These are phyloP conservation scores for Aspergillus olivimuriae DNA, from an alignment of 495 filamentous ascomycete genomes.

Conservation along the genomic window DNA sequence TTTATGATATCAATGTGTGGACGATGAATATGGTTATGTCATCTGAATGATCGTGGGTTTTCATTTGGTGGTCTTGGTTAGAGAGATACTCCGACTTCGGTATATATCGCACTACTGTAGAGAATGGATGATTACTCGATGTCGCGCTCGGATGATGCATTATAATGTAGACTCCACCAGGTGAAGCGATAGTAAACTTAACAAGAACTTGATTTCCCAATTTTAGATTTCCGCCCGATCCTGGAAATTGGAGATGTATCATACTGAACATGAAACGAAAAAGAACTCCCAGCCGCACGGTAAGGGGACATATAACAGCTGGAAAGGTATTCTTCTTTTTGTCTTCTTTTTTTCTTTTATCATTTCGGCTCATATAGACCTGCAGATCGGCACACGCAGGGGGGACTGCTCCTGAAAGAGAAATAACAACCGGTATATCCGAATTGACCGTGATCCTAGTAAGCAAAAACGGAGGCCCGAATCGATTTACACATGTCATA, in stretches of 20 bases:
- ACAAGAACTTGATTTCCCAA: constrained; percentile 21
- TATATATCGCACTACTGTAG: no score
- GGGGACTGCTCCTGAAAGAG: constrained; percentile 27
- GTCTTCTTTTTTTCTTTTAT: constrained; percentile 37
- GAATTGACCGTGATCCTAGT: constrained; percentile 31
- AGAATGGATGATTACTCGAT: no score
- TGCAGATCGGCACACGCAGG: constrained; percentile 34
- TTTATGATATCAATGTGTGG: no score
- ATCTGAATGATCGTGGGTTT: no score
- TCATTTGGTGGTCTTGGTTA: no score
- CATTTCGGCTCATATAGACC: constrained; percentile 28
- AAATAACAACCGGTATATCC: constrained; percentile 31
- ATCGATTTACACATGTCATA: constrained; percentile 42
- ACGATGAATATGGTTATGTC: no score
- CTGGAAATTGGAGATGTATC: constrained; percentile 35
- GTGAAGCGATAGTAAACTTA: constrained; percentile 1
- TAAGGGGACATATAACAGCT: constrained; percentile 20
- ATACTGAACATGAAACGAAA: constrained; percentile 35
- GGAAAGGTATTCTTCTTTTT: constrained; percentile 38
- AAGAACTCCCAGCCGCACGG: constrained; percentile 26
- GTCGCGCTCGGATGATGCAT: no score
- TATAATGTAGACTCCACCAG: neutral
- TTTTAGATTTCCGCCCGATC: constrained; percentile 32
- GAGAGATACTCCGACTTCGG: no score
- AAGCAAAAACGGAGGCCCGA: constrained; percentile 30